Base-by-base conservation (phyloP, 2,329 filamentous ascomycete species). In the Eutypa lata region DNA sequence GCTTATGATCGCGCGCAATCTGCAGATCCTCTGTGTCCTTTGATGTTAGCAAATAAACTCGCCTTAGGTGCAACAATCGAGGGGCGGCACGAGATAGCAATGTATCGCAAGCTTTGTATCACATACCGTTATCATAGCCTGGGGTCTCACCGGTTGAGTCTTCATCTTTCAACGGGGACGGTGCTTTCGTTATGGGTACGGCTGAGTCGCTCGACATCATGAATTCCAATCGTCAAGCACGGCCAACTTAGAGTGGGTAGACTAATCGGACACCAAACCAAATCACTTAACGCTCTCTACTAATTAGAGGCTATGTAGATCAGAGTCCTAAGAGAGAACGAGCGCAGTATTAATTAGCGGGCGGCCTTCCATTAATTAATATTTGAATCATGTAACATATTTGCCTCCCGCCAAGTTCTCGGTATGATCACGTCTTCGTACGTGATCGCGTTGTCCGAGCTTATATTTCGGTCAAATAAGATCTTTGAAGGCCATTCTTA, bases 1-100 rank as follows among this genome's bases (percentile, higher is more conserved):
- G 66, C 47, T 45, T 45, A 7, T n/a, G 21, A 11, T 45, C 22
- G 14, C 42, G 42, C 13, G 42, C 42, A 26, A 24, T 28, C 22
- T 45, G 21, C 22, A 45, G 42, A 13, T 45, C 42, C 13, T 24
- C 42, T 45, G 21, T 26, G n/a, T 7, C 21, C 21, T n/a, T 26
- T 11, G 42, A 24, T 45, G 22, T 45, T n/a, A 45, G 42, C 4
- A 24, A 16, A 14, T 45, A 16, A 3, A 38, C 16, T 7, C 16
- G 6, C 4, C 6, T 14, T 38, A 10, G 26, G 26, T 31, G 10
- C 10, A 31, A 31, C 10, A n/a, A 8, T 35, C 14, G 31, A 35
- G 31, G 31, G 31, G 31, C 8, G 14, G 31, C 8, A 14, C 8
- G 14, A 35, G 31, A 35, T n/a, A 35, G 31, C 31, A 35, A n/a